These are phyloP conservation scores for Sporothrix phasma DNA, from an alignment of 2,329 filamentous ascomycete genomes.

Conservation along the genomic window DNA sequence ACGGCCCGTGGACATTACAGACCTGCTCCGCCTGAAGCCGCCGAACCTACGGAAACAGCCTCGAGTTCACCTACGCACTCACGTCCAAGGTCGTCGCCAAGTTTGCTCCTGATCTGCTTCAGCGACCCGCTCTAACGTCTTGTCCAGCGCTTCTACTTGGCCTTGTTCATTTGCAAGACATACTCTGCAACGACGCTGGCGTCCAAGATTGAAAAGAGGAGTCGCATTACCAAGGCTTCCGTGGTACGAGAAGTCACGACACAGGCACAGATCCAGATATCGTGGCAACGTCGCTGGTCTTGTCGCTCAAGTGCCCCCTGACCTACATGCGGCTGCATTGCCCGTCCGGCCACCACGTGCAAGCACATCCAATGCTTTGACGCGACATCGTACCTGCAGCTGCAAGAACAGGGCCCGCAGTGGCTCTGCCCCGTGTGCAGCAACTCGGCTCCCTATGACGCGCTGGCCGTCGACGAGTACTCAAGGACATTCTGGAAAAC, in stretches of 20 bases:
- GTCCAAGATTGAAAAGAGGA: constrained; percentile 51
- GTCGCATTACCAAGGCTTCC: constrained; percentile 66
- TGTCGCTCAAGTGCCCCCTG: constrained; percentile 88
- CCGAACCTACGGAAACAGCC: constrained; percentile 60
- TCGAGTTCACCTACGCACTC: constrained; percentile 85
- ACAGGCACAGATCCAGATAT: constrained; percentile 80
- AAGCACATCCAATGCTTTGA: constrained; percentile 94
- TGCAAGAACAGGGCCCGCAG: constrained; percentile 92
- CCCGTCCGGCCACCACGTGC: constrained; percentile 75
- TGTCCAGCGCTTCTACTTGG: constrained; percentile 54
- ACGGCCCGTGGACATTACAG: constrained; percentile 82
- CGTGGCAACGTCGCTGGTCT: constrained; percentile 72
- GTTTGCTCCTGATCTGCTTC: no score
- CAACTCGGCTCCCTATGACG: constrained; percentile 69
- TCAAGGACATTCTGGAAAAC: constrained; percentile 71
- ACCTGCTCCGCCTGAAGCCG: constrained; percentile 58
- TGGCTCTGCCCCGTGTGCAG: constrained; percentile 96
- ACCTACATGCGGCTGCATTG: constrained; percentile 71
- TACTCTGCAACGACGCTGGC: constrained; percentile 64
- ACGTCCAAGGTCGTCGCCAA: constrained; percentile 65
- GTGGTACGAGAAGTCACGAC: constrained; percentile 78
- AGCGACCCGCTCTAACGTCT: not conserved
- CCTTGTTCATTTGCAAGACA: constrained; percentile 65
- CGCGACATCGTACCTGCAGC: constrained; percentile 77
- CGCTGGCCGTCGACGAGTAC: constrained; percentile 82